Evolutionary conservation across 768 basidiomycete genomes (phyloP), one percentile per base, ranked within the genome.

Genomic region (Auriculariales sp.): DNA sequence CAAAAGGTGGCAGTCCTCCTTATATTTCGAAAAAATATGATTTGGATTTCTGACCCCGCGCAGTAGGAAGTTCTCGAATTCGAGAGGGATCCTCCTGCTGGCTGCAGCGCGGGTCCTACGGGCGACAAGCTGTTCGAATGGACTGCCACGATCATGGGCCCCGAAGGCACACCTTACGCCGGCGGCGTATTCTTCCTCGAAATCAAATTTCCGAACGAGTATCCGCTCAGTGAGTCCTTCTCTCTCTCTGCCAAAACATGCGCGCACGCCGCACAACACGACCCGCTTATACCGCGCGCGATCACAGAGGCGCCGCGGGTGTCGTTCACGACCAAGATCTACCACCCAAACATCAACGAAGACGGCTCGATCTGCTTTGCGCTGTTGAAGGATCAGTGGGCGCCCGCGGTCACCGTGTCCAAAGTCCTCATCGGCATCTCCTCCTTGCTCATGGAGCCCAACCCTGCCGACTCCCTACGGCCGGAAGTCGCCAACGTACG

Each of bases 261-360:
- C n/a, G n/a, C n/a, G n/a, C n/a, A n/a, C n/a, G n/a, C n/a, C n/a
- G n/a, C n/a, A n/a, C n/a, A n/a, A n/a, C n/a, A n/a, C n/a, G n/a
- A n/a, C n/a, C n/a, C n/a, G n/a, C n/a, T n/a, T n/a, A n/a, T n/a
- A n/a, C n/a, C n/a, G n/a, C n/a, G n/a, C n/a, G n/a, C n/a, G n/a
- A n/a, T n/a, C n/a, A n/a, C n/a, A n/a, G n/a, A 98, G 71, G 95
- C 95, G 35, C 94, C 94, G 68, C 98, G 98, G 78, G 90, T 99
- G 70, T 84, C 84, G 73, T 99, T 99, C 68, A 94, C 91, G 57
- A 98, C 94, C 63, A 97, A 95, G 85, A 97, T 97, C 60, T 98
- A 97, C 68, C 94, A 98, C 68, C 94, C 94, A 29, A 98, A 98
- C 75, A 97, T 99, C 91, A 99, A 99, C 65, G 89, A 94, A 59